A percentile compares a stretch with the other conserved stretches of the same genome.
Conservation (phyloP, 495 filamentous ascomycete species). For the Halenospora varia region DNA sequence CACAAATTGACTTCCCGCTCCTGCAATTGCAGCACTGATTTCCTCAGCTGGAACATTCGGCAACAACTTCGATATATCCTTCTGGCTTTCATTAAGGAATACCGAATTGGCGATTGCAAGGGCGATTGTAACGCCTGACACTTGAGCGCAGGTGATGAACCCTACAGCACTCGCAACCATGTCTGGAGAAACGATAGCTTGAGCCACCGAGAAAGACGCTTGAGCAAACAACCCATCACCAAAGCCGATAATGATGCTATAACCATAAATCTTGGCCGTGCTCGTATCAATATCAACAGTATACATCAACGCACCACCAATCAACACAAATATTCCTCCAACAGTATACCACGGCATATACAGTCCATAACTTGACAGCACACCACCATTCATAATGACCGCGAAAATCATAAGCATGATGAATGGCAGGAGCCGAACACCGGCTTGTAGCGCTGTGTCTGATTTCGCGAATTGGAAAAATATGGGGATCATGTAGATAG, state of each 20-base stretch:
- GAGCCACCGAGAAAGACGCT: conserved; percentile 49
- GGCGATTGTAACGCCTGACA: conserved; percentile 45
- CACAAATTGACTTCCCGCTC: conserved; percentile 40
- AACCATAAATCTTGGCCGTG: conserved; percentile 47
- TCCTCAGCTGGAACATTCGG: conserved; percentile 30
- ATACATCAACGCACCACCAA: conserved; percentile 50
- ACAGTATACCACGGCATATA: conserved; percentile 59
- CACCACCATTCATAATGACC: conserved; percentile 43
- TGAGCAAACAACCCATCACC: conserved; percentile 50
- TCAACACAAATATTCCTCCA: conserved; percentile 40
- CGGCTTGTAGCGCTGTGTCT: conserved; percentile 45
- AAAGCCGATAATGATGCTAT: conserved; percentile 46
- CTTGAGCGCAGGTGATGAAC: conserved; percentile 52
- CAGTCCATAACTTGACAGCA: conserved; percentile 45
- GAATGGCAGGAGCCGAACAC: conserved; percentile 55
- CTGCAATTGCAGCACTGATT: conserved; percentile 45
- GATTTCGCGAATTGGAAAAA: conserved; percentile 56
- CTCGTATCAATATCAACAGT: conserved; percentile 35
- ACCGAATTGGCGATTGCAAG: conserved; percentile 55
- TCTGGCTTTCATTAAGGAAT: conserved; percentile 43
- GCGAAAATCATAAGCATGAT: conserved; percentile 45
- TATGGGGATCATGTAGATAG: conserved; percentile 47
- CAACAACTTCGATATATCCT: conserved; percentile 31
- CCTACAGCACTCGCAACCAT: conserved; percentile 41
- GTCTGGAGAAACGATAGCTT: conserved; percentile 37